These are phyloP conservation scores for Heracleum sosnowskyi DNA, from an alignment of 129 eudicot genomes.

Conservation along the genomic window DNA sequence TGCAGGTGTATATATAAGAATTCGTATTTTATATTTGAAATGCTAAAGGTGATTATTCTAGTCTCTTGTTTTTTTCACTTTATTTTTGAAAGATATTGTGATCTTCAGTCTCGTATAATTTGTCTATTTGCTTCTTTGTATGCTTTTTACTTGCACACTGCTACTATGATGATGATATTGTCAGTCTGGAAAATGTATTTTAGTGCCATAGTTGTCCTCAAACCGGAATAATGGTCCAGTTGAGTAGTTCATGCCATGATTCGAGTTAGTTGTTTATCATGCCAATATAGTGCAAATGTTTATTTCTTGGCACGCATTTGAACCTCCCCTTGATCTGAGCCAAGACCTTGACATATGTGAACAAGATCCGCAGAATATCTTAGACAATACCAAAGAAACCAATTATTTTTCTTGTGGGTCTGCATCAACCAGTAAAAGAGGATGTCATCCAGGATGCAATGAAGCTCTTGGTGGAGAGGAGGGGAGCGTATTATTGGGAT, in stretches of 20 bases:
- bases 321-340: too few relatives aligned
- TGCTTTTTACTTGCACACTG: not conserved
- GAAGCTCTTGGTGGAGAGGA: conserved; percentile 25
- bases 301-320: conserved; percentile 59
- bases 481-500: conserved; percentile 10
- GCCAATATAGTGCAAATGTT: conserved; percentile 6
- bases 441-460: conserved; percentile 17
- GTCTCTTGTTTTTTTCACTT: not conserved
- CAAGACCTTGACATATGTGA: too few relatives aligned
- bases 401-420: too few relatives aligned
- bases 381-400: too few relatives aligned
- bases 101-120: not conserved
- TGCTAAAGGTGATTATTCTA: conserved; percentile 61
- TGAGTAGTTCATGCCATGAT: not conserved
- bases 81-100: not conserved
- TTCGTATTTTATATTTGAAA: conserved; percentile 59
- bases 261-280: not conserved
- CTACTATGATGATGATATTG: not conserved
- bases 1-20: conserved; percentile 75
- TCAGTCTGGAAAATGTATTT: not conserved
- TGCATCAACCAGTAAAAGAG: conserved; percentile 32
- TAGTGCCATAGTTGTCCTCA: not conserved
- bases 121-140: not conserved
- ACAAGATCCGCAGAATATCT: too few relatives aligned
- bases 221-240: not conserved